Base-by-base conservation (phyloP, 345 rosid species). In the Boechera retrofracta region DNA sequence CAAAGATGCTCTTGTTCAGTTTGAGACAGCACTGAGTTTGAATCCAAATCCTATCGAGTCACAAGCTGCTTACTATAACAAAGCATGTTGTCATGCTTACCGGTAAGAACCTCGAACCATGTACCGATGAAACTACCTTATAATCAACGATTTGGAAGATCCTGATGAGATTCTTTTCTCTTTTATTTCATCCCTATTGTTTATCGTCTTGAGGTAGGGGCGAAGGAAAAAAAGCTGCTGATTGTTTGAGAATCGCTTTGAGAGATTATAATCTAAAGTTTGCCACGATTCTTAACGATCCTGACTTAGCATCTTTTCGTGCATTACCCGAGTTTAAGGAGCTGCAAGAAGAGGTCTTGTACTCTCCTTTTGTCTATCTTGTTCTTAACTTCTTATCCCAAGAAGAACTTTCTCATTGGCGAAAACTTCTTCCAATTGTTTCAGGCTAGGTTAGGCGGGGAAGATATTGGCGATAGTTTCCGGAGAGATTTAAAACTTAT, bases 361-460 rank as follows among this genome's bases (percentile, higher is more conserved):
- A 11, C 56, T 58, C 36, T 58, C 5, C 28, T 52, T 51, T 41
- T 51, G 7, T 56, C 1, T 33, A 16, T 47, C 31, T 31, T 31
- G 16, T 47, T 59, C 33, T 49, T 45, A 64, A 16, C 21, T 47
- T 59, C 33, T 49, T 45, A 64, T 26, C 21, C 21, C 58, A 33
- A 62, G n/a, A 62, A 70, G 5, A 57, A 4, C 18, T 2, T 42
- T 33, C 44, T 74, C 62, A 29, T 63, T 48, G 31, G 49, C 10
- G 5, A 42, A 33, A 77, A 42, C 24, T 18, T 58, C 11, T 64
- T 53, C 0, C 3, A 4, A 15, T 33, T 4, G 44, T 56, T 70
- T 52, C 94, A 95, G 99, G 98, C 98, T 68, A 88, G 91, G 80
- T 69, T 91, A 73, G 99, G 98, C 38, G 98, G 98, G 73, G 94